Base-by-base conservation (phyloP, 1,284 basidiomycete genomes). In the Cystobasidium pallidum region DNA sequence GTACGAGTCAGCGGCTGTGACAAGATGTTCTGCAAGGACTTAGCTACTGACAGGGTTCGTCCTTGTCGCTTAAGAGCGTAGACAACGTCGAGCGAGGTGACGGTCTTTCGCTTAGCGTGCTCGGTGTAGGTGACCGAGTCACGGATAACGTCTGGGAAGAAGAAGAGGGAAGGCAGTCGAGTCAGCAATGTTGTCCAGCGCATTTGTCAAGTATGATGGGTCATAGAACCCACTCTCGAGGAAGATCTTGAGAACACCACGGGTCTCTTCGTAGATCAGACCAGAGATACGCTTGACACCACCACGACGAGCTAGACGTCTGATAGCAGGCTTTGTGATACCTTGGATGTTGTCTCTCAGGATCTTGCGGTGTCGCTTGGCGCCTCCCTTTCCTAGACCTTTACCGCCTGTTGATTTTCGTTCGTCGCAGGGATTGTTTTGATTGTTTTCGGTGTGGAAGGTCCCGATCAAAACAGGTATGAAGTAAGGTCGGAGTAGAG, bases 11-110 rank as follows among this genome's bases (percentile, higher is more conserved):
- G 28, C 6, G 1, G 30, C 8, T 24, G 21, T 0, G 15, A 39
- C 34, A 7, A 17, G 11, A 26, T 41, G 45, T 47, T 32, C 7
- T 10, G 10, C 30, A 36, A 39, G 26, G 28, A 15, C 7, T 28
- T 19, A 2, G 3, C 1, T 36, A 61, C 59, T 63, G 15, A 71
- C 92, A 94, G 86, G 59, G 91, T 92, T 79, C 92, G 87, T 65
- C 91, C 91, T 78, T 90, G 91, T 75, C 92, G 87, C 86, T 95
- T 95, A 77, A 96, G 87, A 36, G 93, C 92, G 82, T 95, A 94
- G 76, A 95, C 92, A 74, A 92, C 90, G 79, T 92, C 90, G 76
- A 92, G 90, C 4, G 92, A 91, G 57, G 89, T 92, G 75, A 93
- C 90, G 59, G 90, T 92, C 85, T 92, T 92, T 24, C 91, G 87